Evolutionary conservation across 1,284 basidiomycete genomes (phyloP), one percentile per base, ranked within the genome.

Genomic region (Apiotrichum gracile): DNA sequence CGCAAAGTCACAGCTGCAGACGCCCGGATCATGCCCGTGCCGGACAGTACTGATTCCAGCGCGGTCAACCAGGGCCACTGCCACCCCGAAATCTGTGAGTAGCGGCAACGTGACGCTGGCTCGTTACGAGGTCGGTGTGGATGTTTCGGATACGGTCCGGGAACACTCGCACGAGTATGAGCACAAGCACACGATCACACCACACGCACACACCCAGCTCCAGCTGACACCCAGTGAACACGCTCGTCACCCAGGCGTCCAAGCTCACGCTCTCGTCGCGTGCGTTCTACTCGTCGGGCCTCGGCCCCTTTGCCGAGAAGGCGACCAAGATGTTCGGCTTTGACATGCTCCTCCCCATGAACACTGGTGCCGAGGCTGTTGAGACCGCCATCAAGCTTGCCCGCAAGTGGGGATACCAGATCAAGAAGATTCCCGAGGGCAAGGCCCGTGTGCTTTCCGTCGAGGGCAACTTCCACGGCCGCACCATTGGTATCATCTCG

Each of bases 341-440:
- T 70, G 89, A 91, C 58, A 93, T 93, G 85, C 91, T 97, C 12
- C 81, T 98, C n/a, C 94, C 94, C 22, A 97, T 98, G 92, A 98
- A 98, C 81, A 98, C 94, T 0, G 94, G 94, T 40, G 93, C 92
- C 2, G 94, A 98, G 72, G 94, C 94, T 9, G 94, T 98, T 57
- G 93, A 98, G 78, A 96, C 92, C 0, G 81, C 81, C 16, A 75
- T 82, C 70, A 80, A 80, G 80, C 80, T 96, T 22, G 85, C 91
- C 0, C 79, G 91, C 63, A 93, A 93, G 78, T 96, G 92, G 91
- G 91, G 54, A 39, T 93, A 94, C 76, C 79, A 81, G 78, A 83
- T 85, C 78, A 97, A 92, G 79, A 85, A 84, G 46, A 86, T 92
- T 38, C 79, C 83, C 29, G 84, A 86, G 52, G 90, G 87, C 57